phyloP scores from a whole-genome alignment of 257 asterid genomes.

The Solanum lignicaule region DNA sequence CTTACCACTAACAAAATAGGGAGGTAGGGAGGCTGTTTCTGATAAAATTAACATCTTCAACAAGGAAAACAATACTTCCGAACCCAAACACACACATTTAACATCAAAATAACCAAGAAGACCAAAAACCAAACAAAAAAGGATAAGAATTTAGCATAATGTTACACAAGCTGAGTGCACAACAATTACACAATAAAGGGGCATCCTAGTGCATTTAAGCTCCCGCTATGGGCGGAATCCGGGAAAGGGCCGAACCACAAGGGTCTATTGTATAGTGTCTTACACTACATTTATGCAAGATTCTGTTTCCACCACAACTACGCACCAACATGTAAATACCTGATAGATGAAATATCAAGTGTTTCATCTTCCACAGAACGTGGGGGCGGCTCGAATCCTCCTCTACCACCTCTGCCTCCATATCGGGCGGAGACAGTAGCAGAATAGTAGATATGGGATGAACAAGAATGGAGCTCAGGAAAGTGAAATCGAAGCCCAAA shows the following conservation, averaged over 20 bases:
- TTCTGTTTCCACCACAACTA: not conserved
- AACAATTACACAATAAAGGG: not conserved
- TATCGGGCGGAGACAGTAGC: slow-evolving; percentile 43
- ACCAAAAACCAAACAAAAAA: not conserved
- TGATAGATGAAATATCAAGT: slow-evolving; percentile 50
- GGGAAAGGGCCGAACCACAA: not conserved
- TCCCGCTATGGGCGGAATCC: not conserved
- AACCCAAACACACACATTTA: not conserved
- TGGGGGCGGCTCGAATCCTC: slow-evolving; percentile 20
- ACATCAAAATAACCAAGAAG: not conserved
- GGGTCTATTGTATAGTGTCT: not conserved
- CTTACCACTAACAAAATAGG: not conserved
- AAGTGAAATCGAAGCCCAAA: slow-evolving; percentile 21
- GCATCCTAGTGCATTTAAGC: not conserved
- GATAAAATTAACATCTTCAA: not conserved
- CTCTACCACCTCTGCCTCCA: slow-evolving; percentile 40
- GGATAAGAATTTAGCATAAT: not conserved
- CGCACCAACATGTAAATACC: slow-evolving; percentile 18
- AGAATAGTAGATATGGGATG: not conserved
- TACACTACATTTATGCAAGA: not conserved
- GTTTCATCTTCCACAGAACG: slow-evolving; percentile 47
- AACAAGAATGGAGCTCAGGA: not conserved
- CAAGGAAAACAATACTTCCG: not conserved
- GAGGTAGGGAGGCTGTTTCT: not conserved
- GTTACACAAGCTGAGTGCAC: not conserved